Percentiles rank a stretch among this genome's conserved stretches.
phyloP scores from a whole-genome alignment of 306 rosid genomes.

The Carpinus fangiana region DNA sequence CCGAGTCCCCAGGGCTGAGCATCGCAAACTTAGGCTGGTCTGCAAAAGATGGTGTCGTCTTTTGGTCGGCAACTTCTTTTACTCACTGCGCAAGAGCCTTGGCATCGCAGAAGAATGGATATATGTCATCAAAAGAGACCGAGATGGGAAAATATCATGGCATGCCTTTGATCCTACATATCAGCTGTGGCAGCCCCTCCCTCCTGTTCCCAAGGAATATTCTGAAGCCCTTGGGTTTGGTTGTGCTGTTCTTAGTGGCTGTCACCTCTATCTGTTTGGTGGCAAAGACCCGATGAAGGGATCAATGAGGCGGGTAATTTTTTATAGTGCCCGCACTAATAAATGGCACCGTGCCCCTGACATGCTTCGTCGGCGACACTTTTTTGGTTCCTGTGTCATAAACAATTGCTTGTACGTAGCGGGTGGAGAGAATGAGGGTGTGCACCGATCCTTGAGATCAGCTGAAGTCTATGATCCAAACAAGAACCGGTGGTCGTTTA shows the following conservation, averaged over 20 bases:
- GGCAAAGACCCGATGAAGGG: conserved; percentile 84
- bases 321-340: conserved; percentile 79
- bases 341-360: conserved; percentile 96
- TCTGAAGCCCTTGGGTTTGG: conserved; percentile 93
- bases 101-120: conserved; percentile 86
- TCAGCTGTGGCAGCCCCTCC: conserved; percentile 90
- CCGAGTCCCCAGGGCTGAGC: conserved; percentile 79
- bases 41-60: conserved; percentile 90
- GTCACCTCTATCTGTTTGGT: conserved; percentile 83
- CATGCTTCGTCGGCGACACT: conserved; percentile 85
- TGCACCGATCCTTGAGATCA: conserved; percentile 70
- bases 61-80: conserved; percentile 78
- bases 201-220: conserved; percentile 86
- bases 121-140: conserved; percentile 75
- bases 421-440: conserved; percentile 83
- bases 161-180: conserved; percentile 85
- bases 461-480: conserved; percentile 86
- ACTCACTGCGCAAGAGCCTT: conserved; percentile 71
- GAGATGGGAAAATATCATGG: conserved; percentile 86
- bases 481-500: conserved; percentile 81
- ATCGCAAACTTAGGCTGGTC: conserved; percentile 73
- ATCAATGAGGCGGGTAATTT: conserved; percentile 82
- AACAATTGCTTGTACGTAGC: conserved; percentile 86
- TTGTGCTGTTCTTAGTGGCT: conserved; percentile 88
- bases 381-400: conserved; percentile 81